A percentile compares a stretch with the other conserved stretches of the same genome.
phyloP scores from a whole-genome alignment of 768 basidiomycete genomes.

The Lactarius vividus region DNA sequence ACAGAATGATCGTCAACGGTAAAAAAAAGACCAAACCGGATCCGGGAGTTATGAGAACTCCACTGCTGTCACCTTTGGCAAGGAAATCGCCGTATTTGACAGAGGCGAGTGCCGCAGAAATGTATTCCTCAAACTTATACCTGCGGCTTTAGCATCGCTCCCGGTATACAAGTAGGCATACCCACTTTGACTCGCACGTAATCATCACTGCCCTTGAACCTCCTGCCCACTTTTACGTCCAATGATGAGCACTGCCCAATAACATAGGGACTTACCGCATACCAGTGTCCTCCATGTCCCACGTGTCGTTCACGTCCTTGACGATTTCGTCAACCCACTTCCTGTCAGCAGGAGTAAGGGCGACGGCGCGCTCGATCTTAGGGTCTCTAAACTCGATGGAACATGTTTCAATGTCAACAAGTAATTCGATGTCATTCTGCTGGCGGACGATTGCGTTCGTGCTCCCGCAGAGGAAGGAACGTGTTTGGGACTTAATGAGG shows the following conservation, averaged over 20 bases:
- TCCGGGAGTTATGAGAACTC: slow-evolving; percentile 67
- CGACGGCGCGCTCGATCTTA: slow-evolving; percentile 70
- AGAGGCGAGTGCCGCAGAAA: slow-evolving; percentile 80
- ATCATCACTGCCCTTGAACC: slow-evolving; percentile 95
- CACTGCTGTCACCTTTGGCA: slow-evolving; percentile 57
- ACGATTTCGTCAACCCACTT: slow-evolving; percentile 98
- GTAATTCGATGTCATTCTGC: slow-evolving; percentile 85
- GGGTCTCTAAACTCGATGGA: slow-evolving; percentile 84
- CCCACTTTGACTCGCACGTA: slow-evolving; percentile 82
- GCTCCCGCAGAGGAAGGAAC: slow-evolving; percentile 89
- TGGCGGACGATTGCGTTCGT: slow-evolving; percentile 95
- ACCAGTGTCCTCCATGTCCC: slow-evolving; percentile 61
- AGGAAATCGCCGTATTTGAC: slow-evolving; percentile 91
- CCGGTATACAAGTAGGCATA: slow-evolving; percentile 4
- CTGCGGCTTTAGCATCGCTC: neutral
- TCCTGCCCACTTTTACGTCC: slow-evolving; percentile 33
- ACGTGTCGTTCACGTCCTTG: slow-evolving; percentile 78
- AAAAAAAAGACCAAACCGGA: slow-evolving; percentile 38
- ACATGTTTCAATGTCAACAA: slow-evolving; percentile 89
- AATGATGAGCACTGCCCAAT: neutral
- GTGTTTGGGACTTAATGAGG: slow-evolving; percentile 64
- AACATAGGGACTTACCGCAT: slow-evolving; percentile 58
- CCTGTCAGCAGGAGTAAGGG: slow-evolving; percentile 86
- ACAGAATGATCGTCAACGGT: neutral
- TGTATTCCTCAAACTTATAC: slow-evolving; percentile 86